Evolutionary conservation across 2,329 filamentous ascomycete genomes (phyloP), one percentile per base, ranked within the genome.

Genomic region (Nothomitra cinnamomea): DNA sequence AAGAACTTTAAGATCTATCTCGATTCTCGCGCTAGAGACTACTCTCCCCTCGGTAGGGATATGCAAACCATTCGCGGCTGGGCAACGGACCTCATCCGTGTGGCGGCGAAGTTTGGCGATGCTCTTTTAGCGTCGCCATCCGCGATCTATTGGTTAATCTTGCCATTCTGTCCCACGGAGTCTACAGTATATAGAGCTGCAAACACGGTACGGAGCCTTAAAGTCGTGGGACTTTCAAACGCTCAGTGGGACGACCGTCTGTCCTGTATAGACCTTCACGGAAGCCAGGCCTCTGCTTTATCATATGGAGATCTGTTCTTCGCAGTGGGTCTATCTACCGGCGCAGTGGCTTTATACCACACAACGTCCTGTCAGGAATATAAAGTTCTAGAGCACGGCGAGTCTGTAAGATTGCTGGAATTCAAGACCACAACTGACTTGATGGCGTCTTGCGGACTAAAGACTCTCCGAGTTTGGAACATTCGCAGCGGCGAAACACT

Each of bases 171-270:
- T 48, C 66, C 66, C 8, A 58, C 55, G 1, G 54, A 58, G 19
- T 65, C 63, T 6, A 58, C 60, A 51, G 50, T 64, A 21, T 57
- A 58, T 55, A 60, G 57, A 22, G 57, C 55, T 45, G 35, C 47
- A 7, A 42, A 28, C 10, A 41, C 45, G 35, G 49, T 52, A 4
- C 53, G 56, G 21, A 58, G 51, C 8, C 53, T 66, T 2, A 25
- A 52, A 15, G 59, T 67, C 1, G 17, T 61, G 47, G 64, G 63
- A 2, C 38, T 58, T 12, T 48, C 43, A 12, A 56, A 58, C 10
- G 41, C 56, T 17, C 56, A 61, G 45, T 65, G 65, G 65, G 63
- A 66, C 54, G 65, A 67, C 19, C 60, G 61, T 51, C 50, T 67
- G 1, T 55, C 60, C 2, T 64, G 59, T 43, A 60, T 67, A 28